Base-by-base conservation (phyloP, 2,329 filamentous ascomycete genomes). In the Xylariaceae sp. region DNA sequence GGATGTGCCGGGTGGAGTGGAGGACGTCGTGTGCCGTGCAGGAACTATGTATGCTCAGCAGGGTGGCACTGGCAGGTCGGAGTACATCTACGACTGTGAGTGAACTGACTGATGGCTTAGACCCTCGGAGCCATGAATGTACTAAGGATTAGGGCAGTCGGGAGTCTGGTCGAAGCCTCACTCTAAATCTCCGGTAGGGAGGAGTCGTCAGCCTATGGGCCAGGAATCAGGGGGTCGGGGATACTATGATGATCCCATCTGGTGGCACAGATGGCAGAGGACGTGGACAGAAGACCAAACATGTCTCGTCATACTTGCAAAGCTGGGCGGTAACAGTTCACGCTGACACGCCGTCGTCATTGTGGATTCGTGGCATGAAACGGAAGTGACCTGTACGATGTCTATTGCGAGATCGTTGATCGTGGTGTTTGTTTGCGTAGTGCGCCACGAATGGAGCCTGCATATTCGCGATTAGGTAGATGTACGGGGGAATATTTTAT, bases 11-110 rank as follows among this genome's bases (percentile, higher is more conserved):
- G 17, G 17, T 18, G 17, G 23, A 30, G 58, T 56, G 15, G 47
- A 9, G 47, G 48, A 64, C 7, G 47, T 18, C 57, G 48, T 63
- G 47, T 61, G 64, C 23, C 64, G 63, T 65, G 61, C 59, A 62
- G 61, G 64, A 64, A 58, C 53, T 55, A 37, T 61, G n/a, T 55
- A 37, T 61, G n/a, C 23, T 10, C 8, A 15, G 9, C 7, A 54
- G 52, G 51, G 60, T 51, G 37, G 56, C 56, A 44, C 55, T 35
- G 15, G 37, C 4, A 41, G 5, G 23, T 30, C 23, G 23, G 23
- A 30, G 23, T 30, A 30, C 23, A 30, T 5, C 23, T 30, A 30
- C 23, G 23, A 30, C 23, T 30, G 23, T 30, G 23, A 18, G 17
- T 18, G 17, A 17, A 17, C 23, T 23, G 23, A 23, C 23, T 23